Conservation (phyloP, 306 rosid genomes). For the Trifolium repens region DNA sequence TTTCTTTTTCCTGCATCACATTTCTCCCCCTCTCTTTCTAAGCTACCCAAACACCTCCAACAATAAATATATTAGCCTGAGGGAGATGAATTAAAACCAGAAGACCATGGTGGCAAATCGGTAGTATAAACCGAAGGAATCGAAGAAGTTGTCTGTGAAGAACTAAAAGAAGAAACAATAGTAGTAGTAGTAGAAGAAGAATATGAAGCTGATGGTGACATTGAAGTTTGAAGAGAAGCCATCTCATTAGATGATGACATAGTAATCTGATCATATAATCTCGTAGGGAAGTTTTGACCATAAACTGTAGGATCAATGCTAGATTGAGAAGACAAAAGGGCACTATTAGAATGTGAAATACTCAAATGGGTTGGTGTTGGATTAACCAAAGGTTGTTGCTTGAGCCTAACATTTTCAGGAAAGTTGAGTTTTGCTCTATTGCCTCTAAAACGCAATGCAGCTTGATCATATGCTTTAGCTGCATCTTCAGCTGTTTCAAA, state of each 20-base stretch:
- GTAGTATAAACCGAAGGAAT: conserved; percentile 29
- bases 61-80: conserved; percentile 1
- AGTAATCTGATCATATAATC: conserved; percentile 38
- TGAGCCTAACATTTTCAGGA: conserved; percentile 64
- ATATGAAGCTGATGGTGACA: neutral
- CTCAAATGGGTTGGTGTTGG: conserved; percentile 26
- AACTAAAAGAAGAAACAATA: conserved; percentile 8
- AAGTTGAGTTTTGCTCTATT: conserved; percentile 73
- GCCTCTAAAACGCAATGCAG: conserved; percentile 67
- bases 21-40: neutral
- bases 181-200: conserved; percentile 27
- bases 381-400: neutral
- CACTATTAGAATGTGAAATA: conserved; percentile 5
- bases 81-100: conserved; percentile 38
- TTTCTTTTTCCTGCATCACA: neutral
- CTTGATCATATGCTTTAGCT: conserved; percentile 67
- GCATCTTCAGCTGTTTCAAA: conserved; percentile 63
- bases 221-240: conserved; percentile 47
- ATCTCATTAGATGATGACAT: conserved; percentile 33
- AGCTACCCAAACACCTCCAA: neutral
- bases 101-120: conserved; percentile 31
- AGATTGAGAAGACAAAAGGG: no score
- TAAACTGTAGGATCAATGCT: neutral
- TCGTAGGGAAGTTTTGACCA: conserved; percentile 13
- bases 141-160: conserved; percentile 30